phyloP scores from a whole-genome alignment of 495 filamentous ascomycete genomes.

The Lasiosphaeria hispida region DNA sequence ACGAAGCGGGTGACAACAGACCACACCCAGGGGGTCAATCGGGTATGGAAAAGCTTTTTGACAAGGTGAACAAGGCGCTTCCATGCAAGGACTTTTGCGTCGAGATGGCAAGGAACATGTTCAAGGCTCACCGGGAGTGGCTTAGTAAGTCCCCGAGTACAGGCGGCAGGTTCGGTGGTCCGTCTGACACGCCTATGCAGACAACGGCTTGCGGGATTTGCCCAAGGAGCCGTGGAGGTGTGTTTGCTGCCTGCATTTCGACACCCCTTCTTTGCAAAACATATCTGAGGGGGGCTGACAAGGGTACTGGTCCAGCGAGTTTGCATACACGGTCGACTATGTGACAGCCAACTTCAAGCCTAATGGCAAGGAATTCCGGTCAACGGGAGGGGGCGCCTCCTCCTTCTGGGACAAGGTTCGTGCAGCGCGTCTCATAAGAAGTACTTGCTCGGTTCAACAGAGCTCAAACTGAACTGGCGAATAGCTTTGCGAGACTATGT shows the following conservation, averaged over 20 bases:
- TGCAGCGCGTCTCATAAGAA: too few relatives aligned
- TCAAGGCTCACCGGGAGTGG: slow-evolving; percentile 55
- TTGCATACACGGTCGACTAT: slow-evolving; percentile 1
- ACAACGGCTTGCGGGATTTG: neutral
- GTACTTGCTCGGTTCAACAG: too few relatives aligned
- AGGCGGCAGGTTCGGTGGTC: neutral
- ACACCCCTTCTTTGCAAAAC: too few relatives aligned
- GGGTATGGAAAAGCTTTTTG: slow-evolving; percentile 27
- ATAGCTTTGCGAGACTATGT: slow-evolving; percentile 46
- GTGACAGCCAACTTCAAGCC: neutral
- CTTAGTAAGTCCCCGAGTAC: neutral
- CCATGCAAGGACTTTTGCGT: slow-evolving; percentile 34
- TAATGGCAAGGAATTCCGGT: neutral
- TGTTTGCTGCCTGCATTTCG: too few relatives aligned
- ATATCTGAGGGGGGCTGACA: neutral
- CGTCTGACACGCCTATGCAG: neutral
- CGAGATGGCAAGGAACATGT: slow-evolving; percentile 56
- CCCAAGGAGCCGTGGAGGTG: slow-evolving; percentile 5
- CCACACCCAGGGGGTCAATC: neutral
- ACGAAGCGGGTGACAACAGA: slow-evolving; percentile 49
- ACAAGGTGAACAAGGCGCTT: slow-evolving; percentile 31
- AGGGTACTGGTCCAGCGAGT: neutral
- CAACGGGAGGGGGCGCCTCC: neutral
- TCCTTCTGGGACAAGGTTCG: slow-evolving; percentile 7
- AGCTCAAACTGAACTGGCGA: neutral